Evolutionary conservation across 2,329 filamentous ascomycete species (phyloP).

Genomic region (Endothia cerciana): DNA sequence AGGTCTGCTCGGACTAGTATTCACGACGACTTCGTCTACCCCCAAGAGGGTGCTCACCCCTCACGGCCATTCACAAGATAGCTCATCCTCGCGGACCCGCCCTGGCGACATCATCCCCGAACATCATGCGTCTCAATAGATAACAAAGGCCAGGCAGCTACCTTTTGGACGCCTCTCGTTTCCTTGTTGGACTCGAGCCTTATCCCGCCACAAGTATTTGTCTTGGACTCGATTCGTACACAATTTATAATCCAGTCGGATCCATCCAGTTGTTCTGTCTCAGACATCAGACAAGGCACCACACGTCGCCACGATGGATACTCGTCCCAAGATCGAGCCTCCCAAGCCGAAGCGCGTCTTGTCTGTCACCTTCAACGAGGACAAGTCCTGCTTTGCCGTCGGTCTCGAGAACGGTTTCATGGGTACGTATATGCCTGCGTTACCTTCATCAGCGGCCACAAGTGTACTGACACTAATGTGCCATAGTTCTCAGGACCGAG

Average conservation of each 20-base stretch:
- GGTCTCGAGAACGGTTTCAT: constrained; percentile 86
- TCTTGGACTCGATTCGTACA: neutral
- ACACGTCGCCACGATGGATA: constrained; percentile 71
- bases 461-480: constrained; percentile 34
- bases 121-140: constrained; percentile 20
- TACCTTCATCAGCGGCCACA: neutral
- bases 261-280: neutral
- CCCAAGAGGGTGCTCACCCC: neutral
- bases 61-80: constrained; percentile 1
- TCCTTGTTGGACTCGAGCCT: constrained; percentile 4
- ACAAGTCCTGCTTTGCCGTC: constrained; percentile 83
- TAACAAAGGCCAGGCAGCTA: constrained; percentile 19
- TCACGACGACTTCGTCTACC: neutral
- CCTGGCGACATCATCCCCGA: constrained; percentile 16
- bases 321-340: constrained; percentile 80
- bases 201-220: neutral
- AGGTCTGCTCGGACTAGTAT: neutral
- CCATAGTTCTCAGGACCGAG: constrained; percentile 71
- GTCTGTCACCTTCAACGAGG: constrained; percentile 83
- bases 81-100: constrained; percentile 18
- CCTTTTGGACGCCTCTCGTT: constrained; percentile 11
- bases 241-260: neutral
- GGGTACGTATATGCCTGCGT: constrained; percentile 53
- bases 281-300: neutral
- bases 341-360: constrained; percentile 75